A percentile compares a stretch with the other conserved stretches of the same genome.
Conservation (phyloP, 2,329 filamentous ascomycete species). For the Pyrenophora graminea region DNA sequence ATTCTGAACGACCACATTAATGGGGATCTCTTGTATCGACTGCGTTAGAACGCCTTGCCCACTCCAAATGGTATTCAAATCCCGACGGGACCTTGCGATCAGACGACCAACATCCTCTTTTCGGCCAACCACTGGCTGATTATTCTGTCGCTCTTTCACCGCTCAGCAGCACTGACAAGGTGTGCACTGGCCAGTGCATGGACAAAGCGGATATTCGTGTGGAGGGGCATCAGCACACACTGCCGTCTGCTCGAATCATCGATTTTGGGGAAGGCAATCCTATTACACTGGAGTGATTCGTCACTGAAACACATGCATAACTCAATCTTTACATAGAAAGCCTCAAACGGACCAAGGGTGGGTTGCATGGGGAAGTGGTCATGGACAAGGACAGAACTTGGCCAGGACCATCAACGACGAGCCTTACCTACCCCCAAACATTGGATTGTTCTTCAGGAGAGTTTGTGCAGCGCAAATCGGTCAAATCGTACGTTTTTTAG, state of each 20-base stretch:
- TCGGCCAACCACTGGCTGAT: slow-evolving; percentile 2
- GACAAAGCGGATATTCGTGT: neutral
- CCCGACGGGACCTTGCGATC: neutral
- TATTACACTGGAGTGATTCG: slow-evolving; percentile 13
- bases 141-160: neutral
- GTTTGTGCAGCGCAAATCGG: neutral
- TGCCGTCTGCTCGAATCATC: slow-evolving; percentile 8
- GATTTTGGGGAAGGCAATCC: slow-evolving; percentile 6
- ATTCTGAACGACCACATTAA: neutral
- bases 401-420: neutral
- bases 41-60: slow-evolving; percentile 16
- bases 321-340: neutral
- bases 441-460: neutral
- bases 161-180: neutral
- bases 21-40: slow-evolving; percentile 11
- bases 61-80: slow-evolving; percentile 8
- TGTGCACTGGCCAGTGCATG: neutral
- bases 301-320: slow-evolving; percentile 8
- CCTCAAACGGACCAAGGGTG: neutral
- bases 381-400: too few species aligned
- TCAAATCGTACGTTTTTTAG: neutral
- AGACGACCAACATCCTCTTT: slow-evolving; percentile 2
- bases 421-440: neutral
- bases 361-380: too few species aligned
- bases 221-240: slow-evolving; percentile 4